These are phyloP conservation scores for Tolypocladium paradoxum DNA, from an alignment of 2,329 filamentous ascomycete genomes.

Conservation along the genomic window DNA sequence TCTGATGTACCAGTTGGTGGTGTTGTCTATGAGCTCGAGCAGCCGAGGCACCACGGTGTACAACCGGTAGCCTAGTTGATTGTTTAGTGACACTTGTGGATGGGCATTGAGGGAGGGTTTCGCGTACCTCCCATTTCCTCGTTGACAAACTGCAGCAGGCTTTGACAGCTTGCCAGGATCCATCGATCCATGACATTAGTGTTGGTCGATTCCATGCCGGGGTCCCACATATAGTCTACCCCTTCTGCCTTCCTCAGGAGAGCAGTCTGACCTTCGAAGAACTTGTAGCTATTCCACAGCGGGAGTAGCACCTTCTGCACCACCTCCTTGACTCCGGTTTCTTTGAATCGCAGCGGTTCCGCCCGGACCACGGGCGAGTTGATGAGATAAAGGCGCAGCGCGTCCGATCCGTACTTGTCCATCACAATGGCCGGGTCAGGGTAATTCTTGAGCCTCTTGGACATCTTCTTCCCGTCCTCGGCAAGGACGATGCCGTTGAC, in stretches of 20 bases:
- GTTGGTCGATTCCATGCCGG: slow-evolving; percentile 62
- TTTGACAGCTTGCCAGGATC: slow-evolving; percentile 90
- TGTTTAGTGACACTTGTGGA: background rate
- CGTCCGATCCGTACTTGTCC: slow-evolving; percentile 81
- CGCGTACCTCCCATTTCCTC: slow-evolving; percentile 71
- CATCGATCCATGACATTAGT: slow-evolving; percentile 92
- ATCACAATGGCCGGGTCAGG: slow-evolving; percentile 79
- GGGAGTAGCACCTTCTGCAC: slow-evolving; percentile 84
- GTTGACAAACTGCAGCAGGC: slow-evolving; percentile 82
- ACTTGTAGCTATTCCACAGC: slow-evolving; percentile 94
- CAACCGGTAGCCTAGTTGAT: slow-evolving; percentile 49
- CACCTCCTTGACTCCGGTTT: slow-evolving; percentile 86
- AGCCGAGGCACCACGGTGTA: slow-evolving; percentile 89
- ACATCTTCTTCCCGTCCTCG: slow-evolving; percentile 98
- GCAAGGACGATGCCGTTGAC: slow-evolving; percentile 91
- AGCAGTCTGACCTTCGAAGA: slow-evolving; percentile 81
- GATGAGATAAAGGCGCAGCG: slow-evolving; percentile 88
- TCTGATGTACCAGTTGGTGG: slow-evolving; percentile 97
- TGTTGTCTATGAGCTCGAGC: slow-evolving; percentile 78
- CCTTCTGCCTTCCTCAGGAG: slow-evolving; percentile 78
- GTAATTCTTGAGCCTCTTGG: slow-evolving; percentile 92
- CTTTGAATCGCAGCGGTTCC: slow-evolving; percentile 84
- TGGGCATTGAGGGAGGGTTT: background rate
- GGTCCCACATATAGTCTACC: slow-evolving; percentile 69
- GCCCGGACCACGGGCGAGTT: slow-evolving; percentile 92